Conservation (phyloP, 805 yeast species). For the Spathaspora sp. region DNA sequence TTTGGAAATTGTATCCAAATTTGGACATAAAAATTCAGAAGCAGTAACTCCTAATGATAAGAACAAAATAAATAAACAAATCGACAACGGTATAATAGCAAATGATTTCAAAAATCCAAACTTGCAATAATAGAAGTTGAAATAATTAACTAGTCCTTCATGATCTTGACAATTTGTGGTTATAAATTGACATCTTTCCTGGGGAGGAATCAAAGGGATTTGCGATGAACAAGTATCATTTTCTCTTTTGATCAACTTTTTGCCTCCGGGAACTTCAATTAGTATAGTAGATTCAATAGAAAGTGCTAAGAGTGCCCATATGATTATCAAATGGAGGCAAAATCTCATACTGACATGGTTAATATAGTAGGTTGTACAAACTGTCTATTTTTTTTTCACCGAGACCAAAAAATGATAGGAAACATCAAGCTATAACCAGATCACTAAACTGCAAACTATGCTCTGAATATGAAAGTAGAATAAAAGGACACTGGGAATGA, state of each 20-base stretch:
- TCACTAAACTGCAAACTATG: no score
- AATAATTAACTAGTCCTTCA: constrained; percentile 36
- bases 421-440: no score
- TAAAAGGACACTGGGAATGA: no score
- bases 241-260: neutral
- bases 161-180: constrained; percentile 26
- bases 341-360: constrained; percentile 1
- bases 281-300: neutral
- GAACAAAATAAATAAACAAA: constrained; percentile 44
- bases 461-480: no score
- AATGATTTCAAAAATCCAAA: constrained; percentile 4
- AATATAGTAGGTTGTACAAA: neutral
- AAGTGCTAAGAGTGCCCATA: neutral
- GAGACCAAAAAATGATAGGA: neutral
- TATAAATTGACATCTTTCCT: constrained; percentile 38
- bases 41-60: constrained; percentile 73
- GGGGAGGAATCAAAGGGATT: constrained; percentile 2
- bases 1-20: constrained; percentile 61
- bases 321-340: neutral
- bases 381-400: neutral
- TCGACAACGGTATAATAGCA: constrained; percentile 13
- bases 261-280: neutral
- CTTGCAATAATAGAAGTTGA: constrained; percentile 30
- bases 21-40: constrained; percentile 79
- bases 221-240: neutral